A percentile compares a stretch with the other conserved stretches of the same genome.
phyloP scores from a whole-genome alignment of 345 rosid species.

The Brassica nigra region DNA sequence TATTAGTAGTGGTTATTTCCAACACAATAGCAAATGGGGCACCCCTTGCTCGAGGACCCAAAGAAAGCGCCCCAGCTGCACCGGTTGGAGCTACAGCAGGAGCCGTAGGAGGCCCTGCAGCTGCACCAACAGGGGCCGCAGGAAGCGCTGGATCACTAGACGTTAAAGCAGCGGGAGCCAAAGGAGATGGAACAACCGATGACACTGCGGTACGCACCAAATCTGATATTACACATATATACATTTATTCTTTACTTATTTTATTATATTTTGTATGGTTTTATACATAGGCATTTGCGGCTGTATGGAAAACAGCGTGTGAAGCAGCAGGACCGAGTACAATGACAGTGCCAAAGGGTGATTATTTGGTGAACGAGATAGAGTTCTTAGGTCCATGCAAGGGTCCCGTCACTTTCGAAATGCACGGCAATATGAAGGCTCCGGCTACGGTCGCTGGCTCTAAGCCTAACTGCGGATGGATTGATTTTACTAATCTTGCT shows the following conservation, averaged over 20 bases:
- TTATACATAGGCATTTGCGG: slow-evolving; percentile 38
- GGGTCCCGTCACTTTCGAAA: slow-evolving; percentile 34
- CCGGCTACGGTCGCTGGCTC: not conserved
- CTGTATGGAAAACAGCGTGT: slow-evolving; percentile 48
- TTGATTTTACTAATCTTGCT: slow-evolving; percentile 23
- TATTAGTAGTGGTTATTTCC: slow-evolving; percentile 15
- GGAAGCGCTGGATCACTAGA: not conserved
- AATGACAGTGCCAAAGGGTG: slow-evolving; percentile 47
- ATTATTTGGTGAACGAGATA: slow-evolving; percentile 36
- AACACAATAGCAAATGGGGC: slow-evolving; percentile 5
- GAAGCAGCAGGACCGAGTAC: slow-evolving; percentile 28
- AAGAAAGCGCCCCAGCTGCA: not conserved
- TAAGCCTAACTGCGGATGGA: slow-evolving; percentile 16
- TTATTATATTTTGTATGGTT: not conserved
- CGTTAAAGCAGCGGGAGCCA: slow-evolving; percentile 38
- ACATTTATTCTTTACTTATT: not conserved
- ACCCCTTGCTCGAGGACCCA: not conserved
- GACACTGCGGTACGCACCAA: slow-evolving; percentile 36
- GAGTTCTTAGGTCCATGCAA: slow-evolving; percentile 55
- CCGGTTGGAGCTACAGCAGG: not conserved
- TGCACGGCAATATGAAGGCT: slow-evolving; percentile 52
- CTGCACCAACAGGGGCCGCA: not conserved
- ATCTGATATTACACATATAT: not conserved
- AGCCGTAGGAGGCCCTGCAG: not conserved
- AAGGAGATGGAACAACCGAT: slow-evolving; percentile 43